phyloP scores from a whole-genome alignment of 352 stramenopile species.

The Pythium aquatile region DNA sequence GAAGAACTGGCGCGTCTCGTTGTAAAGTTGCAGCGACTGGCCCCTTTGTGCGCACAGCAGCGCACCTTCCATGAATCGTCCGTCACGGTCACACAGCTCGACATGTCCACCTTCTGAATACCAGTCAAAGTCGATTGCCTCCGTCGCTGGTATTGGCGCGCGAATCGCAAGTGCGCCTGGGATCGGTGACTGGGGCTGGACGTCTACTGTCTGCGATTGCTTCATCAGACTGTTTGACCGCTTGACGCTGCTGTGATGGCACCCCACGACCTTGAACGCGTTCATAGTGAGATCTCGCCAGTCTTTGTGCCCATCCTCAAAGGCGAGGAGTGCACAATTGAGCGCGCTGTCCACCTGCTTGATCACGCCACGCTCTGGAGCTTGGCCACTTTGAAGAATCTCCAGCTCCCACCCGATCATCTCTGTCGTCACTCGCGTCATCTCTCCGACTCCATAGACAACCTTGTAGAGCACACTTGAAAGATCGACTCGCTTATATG shows the following conservation, averaged over 20 bases:
- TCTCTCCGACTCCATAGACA: slow-evolving; percentile 42
- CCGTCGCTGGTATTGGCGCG: slow-evolving; percentile 8
- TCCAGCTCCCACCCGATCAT: slow-evolving; percentile 56
- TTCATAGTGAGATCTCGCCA: slow-evolving; percentile 53
- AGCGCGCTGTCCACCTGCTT: slow-evolving; percentile 52
- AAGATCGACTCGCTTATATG: slow-evolving; percentile 39
- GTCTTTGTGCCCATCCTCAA: slow-evolving; percentile 44
- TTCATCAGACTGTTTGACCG: neutral
- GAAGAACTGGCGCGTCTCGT: slow-evolving; percentile 50
- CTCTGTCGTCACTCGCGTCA: slow-evolving; percentile 26
- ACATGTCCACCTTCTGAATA: slow-evolving; percentile 50
- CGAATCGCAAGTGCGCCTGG: slow-evolving; percentile 2
- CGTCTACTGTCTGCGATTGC: neutral
- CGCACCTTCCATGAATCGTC: slow-evolving; percentile 46
- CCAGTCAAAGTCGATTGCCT: slow-evolving; percentile 43
- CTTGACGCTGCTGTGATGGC: neutral
- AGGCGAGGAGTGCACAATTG: slow-evolving; percentile 54
- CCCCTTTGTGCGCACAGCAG: slow-evolving; percentile 43
- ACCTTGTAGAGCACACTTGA: slow-evolving; percentile 36
- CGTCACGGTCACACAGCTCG: slow-evolving; percentile 38
- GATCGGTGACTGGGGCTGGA: neutral
- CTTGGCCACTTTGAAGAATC: slow-evolving; percentile 13
- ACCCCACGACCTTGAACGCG: slow-evolving; percentile 36
- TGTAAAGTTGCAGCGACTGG: slow-evolving; percentile 50
- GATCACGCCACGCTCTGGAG: slow-evolving; percentile 31